These are phyloP conservation scores for Pestalotiopsis sp. DNA, from an alignment of 2,329 filamentous ascomycete species.

Conservation along the genomic window DNA sequence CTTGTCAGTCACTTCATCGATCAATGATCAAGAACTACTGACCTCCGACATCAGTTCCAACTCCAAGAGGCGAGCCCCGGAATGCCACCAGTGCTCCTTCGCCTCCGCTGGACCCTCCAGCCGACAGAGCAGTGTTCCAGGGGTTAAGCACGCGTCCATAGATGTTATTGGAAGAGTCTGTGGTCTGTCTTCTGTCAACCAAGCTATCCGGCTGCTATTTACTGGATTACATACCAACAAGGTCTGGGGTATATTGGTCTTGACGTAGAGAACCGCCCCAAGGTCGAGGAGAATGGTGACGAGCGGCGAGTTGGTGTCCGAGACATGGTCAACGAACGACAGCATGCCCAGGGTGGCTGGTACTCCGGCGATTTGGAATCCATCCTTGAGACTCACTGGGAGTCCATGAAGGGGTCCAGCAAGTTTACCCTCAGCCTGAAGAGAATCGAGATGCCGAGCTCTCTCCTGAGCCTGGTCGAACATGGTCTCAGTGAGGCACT, in stretches of 20 bases:
- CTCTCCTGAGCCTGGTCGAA: conserved; percentile 48
- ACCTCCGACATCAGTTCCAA: conserved; percentile 23
- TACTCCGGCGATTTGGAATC: conserved; percentile 56
- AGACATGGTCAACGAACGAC: neutral
- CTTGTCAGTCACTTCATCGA: neutral
- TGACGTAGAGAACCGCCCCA: conserved; percentile 52
- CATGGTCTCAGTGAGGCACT: conserved; percentile 49
- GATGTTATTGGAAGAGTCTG: conserved; percentile 43
- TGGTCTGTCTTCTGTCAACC: conserved; percentile 16
- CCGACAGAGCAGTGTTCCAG: conserved; percentile 32
- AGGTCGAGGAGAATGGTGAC: conserved; percentile 44
- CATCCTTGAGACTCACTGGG: conserved; percentile 55
- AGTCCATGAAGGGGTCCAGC: conserved; percentile 66
- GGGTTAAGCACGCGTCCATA: conserved; percentile 44
- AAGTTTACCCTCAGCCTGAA: conserved; percentile 39
- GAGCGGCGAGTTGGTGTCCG: conserved; percentile 31
- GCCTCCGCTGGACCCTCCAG: conserved; percentile 40
- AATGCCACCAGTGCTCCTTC: conserved; percentile 24
- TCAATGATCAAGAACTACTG: neutral
- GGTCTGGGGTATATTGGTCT: conserved; percentile 59
- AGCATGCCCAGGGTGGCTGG: conserved; percentile 51
- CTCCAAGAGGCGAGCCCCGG: conserved; percentile 21
- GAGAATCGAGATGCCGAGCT: conserved; percentile 48
- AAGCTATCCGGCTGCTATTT: neutral
- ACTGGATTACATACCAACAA: conserved; percentile 41